Percentiles rank a stretch among this genome's conserved stretches.
These are phyloP conservation scores for Garcia nutans DNA, from an alignment of 345 rosid genomes.

Conservation along the genomic window DNA sequence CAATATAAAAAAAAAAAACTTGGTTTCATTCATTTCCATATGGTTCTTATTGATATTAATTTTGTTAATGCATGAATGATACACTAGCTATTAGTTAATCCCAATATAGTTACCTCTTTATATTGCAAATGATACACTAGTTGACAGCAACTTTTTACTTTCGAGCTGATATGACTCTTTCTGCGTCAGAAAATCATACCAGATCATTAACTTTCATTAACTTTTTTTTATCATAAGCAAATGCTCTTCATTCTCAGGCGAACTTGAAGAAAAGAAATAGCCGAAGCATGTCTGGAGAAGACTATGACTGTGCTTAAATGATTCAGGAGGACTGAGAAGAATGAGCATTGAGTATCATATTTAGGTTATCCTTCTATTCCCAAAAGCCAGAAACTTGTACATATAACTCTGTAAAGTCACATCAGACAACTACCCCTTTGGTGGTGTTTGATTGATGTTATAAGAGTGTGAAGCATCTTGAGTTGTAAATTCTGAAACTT, in stretches of 20 bases:
- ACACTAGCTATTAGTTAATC: too few species aligned
- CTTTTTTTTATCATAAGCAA: background rate
- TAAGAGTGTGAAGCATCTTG: background rate
- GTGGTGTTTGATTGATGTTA: slow-evolving; percentile 14
- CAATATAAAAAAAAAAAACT: too few species aligned
- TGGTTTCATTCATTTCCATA: background rate
- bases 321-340: background rate
- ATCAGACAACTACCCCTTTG: background rate
- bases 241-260: slow-evolving; percentile 24
- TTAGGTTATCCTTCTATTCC: background rate
- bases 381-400: slow-evolving; percentile 5
- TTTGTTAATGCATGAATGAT: background rate
- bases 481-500: slow-evolving; percentile 1
- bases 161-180: background rate
- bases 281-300: slow-evolving; percentile 12
- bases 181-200: background rate
- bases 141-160: background rate
- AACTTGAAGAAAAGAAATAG: slow-evolving; percentile 24
- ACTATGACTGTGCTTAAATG: slow-evolving; percentile 15
- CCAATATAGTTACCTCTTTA: background rate
- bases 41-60: background rate
- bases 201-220: background rate
- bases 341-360: background rate
- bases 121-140: background rate
- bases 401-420: slow-evolving; percentile 16